A percentile compares a stretch with the other conserved stretches of the same genome.
Conservation (phyloP, 768 basidiomycete genomes). For the Kwoniella newhampshirensis region DNA sequence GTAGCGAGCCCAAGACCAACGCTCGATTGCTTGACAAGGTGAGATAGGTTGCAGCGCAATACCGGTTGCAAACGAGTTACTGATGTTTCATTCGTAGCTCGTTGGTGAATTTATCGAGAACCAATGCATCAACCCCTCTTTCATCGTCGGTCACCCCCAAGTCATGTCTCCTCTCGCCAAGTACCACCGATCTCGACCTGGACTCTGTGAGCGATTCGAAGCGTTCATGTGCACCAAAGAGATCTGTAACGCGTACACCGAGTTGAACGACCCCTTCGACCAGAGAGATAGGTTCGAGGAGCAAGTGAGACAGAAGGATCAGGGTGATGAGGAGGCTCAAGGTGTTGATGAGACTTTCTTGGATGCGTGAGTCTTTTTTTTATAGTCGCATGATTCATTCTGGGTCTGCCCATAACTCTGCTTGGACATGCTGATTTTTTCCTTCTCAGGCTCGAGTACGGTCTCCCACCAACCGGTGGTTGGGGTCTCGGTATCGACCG, state of each 20-base stretch:
- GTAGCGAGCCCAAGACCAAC: constrained; percentile 92
- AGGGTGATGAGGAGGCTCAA: constrained; percentile 97
- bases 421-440: not conserved
- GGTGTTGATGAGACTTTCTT: constrained; percentile 94
- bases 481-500: constrained; percentile 97
- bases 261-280: constrained; percentile 86
- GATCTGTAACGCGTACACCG: constrained; percentile 98
- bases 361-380: constrained; percentile 80
- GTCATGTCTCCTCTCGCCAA: constrained; percentile 99
- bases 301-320: constrained; percentile 85
- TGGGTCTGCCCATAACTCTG: too few species aligned
- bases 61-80: too few species aligned
- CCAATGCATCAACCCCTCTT: constrained; percentile 91
- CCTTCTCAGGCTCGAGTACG: constrained; percentile 77
- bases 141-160: constrained; percentile 98
- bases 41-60: constrained; percentile 17
- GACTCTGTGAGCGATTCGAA: constrained; percentile 98
- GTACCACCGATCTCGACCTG: constrained; percentile 94
- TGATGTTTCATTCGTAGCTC: constrained; percentile 60
- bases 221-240: constrained; percentile 98
- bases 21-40: constrained; percentile 93
- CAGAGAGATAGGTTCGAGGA: constrained; percentile 95
- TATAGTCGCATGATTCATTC: too few species aligned
- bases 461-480: constrained; percentile 93
- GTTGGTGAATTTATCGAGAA: constrained; percentile 98